Evolutionary conservation across 345 rosid genomes (phyloP), one percentile per base, ranked within the genome.

Genomic region (Hibiscus tridactylites): DNA sequence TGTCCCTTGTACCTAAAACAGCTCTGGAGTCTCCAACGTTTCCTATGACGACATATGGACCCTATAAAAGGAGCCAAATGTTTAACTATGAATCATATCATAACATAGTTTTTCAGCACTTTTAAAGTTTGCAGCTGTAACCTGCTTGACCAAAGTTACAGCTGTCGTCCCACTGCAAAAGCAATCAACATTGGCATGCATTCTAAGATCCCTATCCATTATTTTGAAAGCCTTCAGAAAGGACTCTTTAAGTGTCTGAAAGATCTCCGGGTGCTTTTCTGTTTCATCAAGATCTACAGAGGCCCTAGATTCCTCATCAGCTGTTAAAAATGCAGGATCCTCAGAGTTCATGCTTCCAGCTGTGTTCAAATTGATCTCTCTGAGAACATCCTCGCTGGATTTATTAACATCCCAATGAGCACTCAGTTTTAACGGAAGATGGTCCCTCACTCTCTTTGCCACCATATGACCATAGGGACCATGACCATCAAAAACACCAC

Each of bases 151-250:
- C 81, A 95, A 68, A 59, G 99, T 88, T 57, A 95, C 99, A 11
- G 99, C 99, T 2, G 99, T 95, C 57, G 99, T 92, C 59, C 99
- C 99, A 74, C 99, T 95, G 77, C 99, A 95, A 81, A 80, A 92
- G 80, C 97, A 90, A 75, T 95, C 97, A 70, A 88, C 86, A 77
- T 74, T 83, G 61, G 82, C 65, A 73, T 90, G 91, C 86, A 86
- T 70, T 73, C 88, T 87, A 31, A 95, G 89, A 74, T 95, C 99
- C 80, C 96, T 79, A 73, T 95, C 99, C 99, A 90, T 95, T 76
- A 85, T 83, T 80, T 86, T 95, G 80, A 92, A 95, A 70, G 99
- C 96, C 84, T 85, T 90, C 65, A 95, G 85, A 89, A 92, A 92
- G 5, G 94, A 83, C 75, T 88, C 98, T 80, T 87, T 92, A 65